phyloP scores from a whole-genome alignment of 2,329 filamentous ascomycete genomes.

The Epichloe coenophiala region DNA sequence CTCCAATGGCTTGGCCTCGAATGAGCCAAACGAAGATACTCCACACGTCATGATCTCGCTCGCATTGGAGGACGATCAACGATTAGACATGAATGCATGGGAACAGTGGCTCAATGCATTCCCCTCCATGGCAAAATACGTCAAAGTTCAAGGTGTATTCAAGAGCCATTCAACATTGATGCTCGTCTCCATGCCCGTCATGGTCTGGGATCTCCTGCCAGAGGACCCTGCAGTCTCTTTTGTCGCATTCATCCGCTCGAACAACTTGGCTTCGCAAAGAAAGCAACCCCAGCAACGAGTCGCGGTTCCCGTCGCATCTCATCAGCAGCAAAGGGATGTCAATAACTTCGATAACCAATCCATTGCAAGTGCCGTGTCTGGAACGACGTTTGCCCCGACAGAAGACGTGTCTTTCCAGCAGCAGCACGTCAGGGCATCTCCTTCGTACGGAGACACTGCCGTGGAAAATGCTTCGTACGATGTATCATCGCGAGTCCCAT shows the following conservation, averaged over 20 bases:
- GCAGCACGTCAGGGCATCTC: neutral
- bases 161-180: slow-evolving; percentile 47
- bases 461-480: neutral
- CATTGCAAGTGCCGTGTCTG: slow-evolving; percentile 19
- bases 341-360: slow-evolving; percentile 11
- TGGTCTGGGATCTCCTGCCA: slow-evolving; percentile 46
- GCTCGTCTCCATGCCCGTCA: slow-evolving; percentile 43
- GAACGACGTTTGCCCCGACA: slow-evolving; percentile 20
- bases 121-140: slow-evolving; percentile 43
- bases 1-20: slow-evolving; percentile 15
- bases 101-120: slow-evolving; percentile 43
- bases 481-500: neutral
- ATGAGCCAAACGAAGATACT: slow-evolving; percentile 38
- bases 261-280: slow-evolving; percentile 32
- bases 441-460: neutral
- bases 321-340: slow-evolving; percentile 8
- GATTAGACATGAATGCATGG: slow-evolving; percentile 43
- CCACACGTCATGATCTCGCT: slow-evolving; percentile 50
- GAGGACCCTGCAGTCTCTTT: slow-evolving; percentile 45
- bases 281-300: slow-evolving; percentile 7
- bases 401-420: slow-evolving; percentile 11
- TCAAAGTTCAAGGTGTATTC: slow-evolving; percentile 47
- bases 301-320: neutral
- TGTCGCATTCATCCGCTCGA: slow-evolving; percentile 44
- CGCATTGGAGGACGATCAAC: slow-evolving; percentile 43